These are phyloP conservation scores for Trapa incisa DNA, from an alignment of 345 rosid species.

Conservation along the genomic window DNA sequence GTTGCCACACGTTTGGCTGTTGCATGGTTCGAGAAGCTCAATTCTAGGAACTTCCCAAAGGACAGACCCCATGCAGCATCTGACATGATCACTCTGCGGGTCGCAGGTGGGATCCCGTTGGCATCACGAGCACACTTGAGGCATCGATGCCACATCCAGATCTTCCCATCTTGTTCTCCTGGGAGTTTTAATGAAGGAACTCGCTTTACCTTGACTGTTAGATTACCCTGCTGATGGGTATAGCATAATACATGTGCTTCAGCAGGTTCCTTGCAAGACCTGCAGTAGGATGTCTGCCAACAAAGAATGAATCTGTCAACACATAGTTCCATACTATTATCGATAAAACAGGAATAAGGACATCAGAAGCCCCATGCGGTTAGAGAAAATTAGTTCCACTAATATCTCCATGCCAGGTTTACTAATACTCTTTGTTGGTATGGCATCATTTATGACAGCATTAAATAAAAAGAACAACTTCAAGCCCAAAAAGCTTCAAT, in stretches of 20 bases:
- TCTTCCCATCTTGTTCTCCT: constrained; percentile 87
- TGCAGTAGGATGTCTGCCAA: constrained; percentile 49
- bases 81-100: constrained; percentile 91
- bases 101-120: constrained; percentile 93
- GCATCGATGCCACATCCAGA: constrained; percentile 99
- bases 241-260: constrained; percentile 87
- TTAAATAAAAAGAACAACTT: neutral
- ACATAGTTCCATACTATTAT: neutral
- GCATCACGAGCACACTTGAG: constrained; percentile 55
- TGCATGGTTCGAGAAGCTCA: constrained; percentile 94
- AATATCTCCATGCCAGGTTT: neutral
- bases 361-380: too few relatives aligned
- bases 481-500: neutral
- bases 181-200: constrained; percentile 57
- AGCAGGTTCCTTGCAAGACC: constrained; percentile 63
- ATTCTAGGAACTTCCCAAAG: constrained; percentile 92
- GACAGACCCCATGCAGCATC: constrained; percentile 99
- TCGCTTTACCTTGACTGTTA: constrained; percentile 72
- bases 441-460: neutral
- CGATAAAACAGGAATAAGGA: neutral
- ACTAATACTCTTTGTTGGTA: neutral
- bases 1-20: constrained; percentile 97
- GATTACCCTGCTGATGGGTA: constrained; percentile 97
- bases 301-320: neutral
- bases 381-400: neutral